Evolutionary conservation across 2,329 filamentous ascomycete species (phyloP).

Genomic region (Colletotrichum sp.): DNA sequence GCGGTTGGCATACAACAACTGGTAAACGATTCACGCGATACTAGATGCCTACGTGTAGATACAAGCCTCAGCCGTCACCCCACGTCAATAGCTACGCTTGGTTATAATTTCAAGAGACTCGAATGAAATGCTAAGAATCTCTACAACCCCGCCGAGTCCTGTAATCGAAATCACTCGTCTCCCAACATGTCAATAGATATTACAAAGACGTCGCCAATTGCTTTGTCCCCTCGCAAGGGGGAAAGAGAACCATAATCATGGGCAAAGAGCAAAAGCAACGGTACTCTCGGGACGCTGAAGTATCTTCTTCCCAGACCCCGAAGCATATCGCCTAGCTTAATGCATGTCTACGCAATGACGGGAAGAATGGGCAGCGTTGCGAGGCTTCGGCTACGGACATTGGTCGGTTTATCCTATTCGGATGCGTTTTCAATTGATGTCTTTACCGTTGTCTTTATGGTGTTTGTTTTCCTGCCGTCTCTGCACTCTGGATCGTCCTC

Average conservation of each 20-base stretch:
- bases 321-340: no score
- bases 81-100: background rate
- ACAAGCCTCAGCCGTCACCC: no score
- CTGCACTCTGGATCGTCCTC: no score
- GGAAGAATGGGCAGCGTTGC: no score
- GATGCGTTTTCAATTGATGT: background rate
- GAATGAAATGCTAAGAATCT: background rate
- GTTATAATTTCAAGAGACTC: background rate
- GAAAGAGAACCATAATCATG: background rate
- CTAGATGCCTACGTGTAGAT: no score
- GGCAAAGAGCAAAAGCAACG: background rate
- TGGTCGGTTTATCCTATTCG: background rate
- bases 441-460: no score
- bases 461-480: no score
- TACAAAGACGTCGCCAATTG: background rate
- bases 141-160: background rate
- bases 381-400: background rate
- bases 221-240: no score
- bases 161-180: background rate
- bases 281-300: background rate
- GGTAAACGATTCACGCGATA: no score
- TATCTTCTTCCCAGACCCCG: no score
- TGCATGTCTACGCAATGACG: no score
- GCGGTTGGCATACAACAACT: background rate
- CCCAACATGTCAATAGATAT: background rate